Base-by-base conservation (phyloP, 345 rosid species). In the Alliaria petiolata region DNA sequence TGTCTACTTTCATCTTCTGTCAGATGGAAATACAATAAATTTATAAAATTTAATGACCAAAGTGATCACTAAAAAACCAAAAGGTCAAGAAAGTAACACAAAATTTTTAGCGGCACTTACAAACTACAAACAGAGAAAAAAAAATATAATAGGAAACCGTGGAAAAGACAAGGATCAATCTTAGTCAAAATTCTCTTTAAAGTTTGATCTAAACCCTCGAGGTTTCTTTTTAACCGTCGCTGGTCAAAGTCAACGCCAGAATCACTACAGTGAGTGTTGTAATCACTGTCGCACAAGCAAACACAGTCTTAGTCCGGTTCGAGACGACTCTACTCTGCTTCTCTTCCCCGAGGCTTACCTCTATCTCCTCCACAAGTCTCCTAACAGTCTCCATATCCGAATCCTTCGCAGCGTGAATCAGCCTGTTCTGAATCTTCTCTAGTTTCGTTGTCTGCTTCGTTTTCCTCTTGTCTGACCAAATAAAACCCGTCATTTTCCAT, bases 401-500 rank as follows among this genome's bases (percentile, higher is more conserved):
- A 75, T 93, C 97, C 71, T 93, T 93, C 0, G 98, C 93, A 0
- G 97, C 98, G 58, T 86, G 92, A 61, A 89, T 9, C 15, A 93
- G 72, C 56, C 86, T 82, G 59, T 87, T 78, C 51, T 91, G 91
- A 49, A 91, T 84, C 74, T 83, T 84, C 76, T 88, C 90, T n/a
- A 93, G 85, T 62, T 79, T 76, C 3, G 33, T 71, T 1, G 42
- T 46, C 36, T 87, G 81, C 64, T 83, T 78, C 62, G 76, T 79
- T 11, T 44, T 70, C 30, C 72, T 78, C 8, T 69, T 10, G 16
- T 61, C 62, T 39, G 88, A 85, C 98, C 98, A 91, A 34, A 93
- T 76, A 76, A 83, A 87, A 64, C 90, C 91, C 0, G 96, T 93
- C 92, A 91, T 85, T 83, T 89, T 89, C 98, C 98, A 93, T 0